Conservation (phyloP, 2,329 filamentous ascomycete genomes). For the Neofusicoccum ribis region DNA sequence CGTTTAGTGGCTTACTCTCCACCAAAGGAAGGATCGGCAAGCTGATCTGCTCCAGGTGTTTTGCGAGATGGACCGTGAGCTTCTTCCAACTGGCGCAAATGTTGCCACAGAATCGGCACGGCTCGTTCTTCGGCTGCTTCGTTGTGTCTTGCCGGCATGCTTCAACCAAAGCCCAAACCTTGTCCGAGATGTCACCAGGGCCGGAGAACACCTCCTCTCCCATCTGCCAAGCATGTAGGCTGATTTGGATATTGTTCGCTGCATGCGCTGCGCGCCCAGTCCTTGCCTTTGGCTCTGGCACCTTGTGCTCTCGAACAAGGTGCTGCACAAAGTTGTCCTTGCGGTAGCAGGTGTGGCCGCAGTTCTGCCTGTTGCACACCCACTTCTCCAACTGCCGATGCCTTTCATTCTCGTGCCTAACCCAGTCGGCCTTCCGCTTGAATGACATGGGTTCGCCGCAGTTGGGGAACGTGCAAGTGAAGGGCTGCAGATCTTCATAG, state of each 20-base stretch:
- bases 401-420: constrained; percentile 88
- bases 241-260: constrained; percentile 21
- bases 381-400: constrained; percentile 91
- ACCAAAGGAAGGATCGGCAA: constrained; percentile 67
- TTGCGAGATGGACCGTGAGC: constrained; percentile 86
- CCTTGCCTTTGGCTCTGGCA: constrained; percentile 77
- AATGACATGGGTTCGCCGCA: constrained; percentile 88
- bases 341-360: constrained; percentile 78
- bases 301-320: constrained; percentile 87
- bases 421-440: constrained; percentile 95
- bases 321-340: constrained; percentile 94
- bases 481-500: constrained; percentile 89
- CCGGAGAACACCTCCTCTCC: not conserved
- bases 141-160: constrained; percentile 70
- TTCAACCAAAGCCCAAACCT: constrained; percentile 76
- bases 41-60: constrained; percentile 91
- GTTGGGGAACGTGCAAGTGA: constrained; percentile 84
- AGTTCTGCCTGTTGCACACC: constrained; percentile 80
- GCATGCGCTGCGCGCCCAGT: constrained; percentile 48
- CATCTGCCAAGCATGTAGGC: not conserved
- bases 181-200: constrained; percentile 45
- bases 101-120: constrained; percentile 85
- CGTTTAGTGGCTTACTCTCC: constrained; percentile 39
- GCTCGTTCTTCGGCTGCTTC: constrained; percentile 69
- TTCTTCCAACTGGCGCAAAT: constrained; percentile 86